Base-by-base conservation (phyloP, 2,329 filamentous ascomycete genomes). In the Coleophoma cylindrospora region DNA sequence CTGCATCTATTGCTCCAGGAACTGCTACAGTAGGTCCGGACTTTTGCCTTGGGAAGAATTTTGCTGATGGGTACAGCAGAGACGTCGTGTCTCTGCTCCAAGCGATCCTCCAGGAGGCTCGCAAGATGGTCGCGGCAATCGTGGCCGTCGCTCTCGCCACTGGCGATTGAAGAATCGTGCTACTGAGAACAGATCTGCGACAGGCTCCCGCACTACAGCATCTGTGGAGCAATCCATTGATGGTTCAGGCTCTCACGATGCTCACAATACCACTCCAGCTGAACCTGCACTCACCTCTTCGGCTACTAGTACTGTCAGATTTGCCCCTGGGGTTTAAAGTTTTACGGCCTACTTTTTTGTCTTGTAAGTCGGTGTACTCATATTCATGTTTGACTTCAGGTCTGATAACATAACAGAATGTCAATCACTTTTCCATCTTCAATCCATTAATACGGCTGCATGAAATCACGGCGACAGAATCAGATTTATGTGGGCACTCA, bases 61-160 rank as follows among this genome's bases (percentile, higher is more conserved):
- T 47, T 47, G 43, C 50, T 57, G 33, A 59, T 21, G 2, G n/a
- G 9, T 27, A 40, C 43, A 59, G 53, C 54, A 61, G 48, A 50
- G 46, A 34, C 60, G 60, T 46, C 59, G 61, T 3, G 61, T 63
- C 13, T 63, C 61, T 22, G 60, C 60, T 22, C 61, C 61, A 43
- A 61, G 57, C 57, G 61, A 65, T 40, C 58, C 57, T 5, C 57
- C 57, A 17, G 37, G 52, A 17, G 37, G 45, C 34, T 40, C 49
- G 34, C 56, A 56, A 40, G 54, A 61, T 2, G 43, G 51, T 32
- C 55, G 54, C 33, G 49, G 43, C 27, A 49, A 47, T 49, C 57
- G 59, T 44, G 19, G 37, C 38, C 52, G 56, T 21, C 59, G 61
- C 17, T 50, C 45, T 45, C 58, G 61, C n/a, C 59, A 64, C 48